Evolutionary conservation across 164 flowering plant genomes (phyloP).

Genomic region (Paratinospora sagittata): DNA sequence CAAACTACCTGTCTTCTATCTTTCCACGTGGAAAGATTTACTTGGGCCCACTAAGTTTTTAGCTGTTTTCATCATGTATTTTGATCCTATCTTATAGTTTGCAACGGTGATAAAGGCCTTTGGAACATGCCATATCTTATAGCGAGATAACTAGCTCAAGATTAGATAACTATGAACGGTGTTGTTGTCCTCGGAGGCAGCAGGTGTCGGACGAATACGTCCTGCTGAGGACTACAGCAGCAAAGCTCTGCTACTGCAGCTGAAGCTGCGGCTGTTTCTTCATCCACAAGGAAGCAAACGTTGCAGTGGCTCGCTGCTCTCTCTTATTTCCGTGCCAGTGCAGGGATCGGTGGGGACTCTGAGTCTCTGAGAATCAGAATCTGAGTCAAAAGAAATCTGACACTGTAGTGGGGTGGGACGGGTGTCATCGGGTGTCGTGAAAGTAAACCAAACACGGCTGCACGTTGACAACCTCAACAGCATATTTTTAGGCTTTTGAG

Average conservation of each 20-base stretch:
- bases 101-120: too few species aligned
- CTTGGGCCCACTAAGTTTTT: too few species aligned
- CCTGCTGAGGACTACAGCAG: neutral
- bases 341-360: constrained; percentile 1
- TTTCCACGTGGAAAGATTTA: too few species aligned
- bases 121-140: too few species aligned
- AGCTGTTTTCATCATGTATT: too few species aligned
- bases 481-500: constrained; percentile 4
- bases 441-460: constrained; percentile 25
- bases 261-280: too few species aligned
- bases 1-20: too few species aligned
- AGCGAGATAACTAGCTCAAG: too few species aligned
- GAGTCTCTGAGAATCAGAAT: constrained; percentile 14
- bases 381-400: constrained; percentile 17
- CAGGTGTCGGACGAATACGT: neutral
- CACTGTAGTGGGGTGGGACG: constrained; percentile 8
- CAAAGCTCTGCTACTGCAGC: neutral
- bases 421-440: constrained; percentile 26
- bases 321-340: constrained; percentile 14
- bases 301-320: neutral
- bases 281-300: neutral
- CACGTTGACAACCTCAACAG: constrained; percentile 4
- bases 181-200: neutral
- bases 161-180: too few species aligned
- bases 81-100: too few species aligned